Base-by-base conservation (phyloP, 768 basidiomycete genomes). In the Coprinellus micaceus region DNA sequence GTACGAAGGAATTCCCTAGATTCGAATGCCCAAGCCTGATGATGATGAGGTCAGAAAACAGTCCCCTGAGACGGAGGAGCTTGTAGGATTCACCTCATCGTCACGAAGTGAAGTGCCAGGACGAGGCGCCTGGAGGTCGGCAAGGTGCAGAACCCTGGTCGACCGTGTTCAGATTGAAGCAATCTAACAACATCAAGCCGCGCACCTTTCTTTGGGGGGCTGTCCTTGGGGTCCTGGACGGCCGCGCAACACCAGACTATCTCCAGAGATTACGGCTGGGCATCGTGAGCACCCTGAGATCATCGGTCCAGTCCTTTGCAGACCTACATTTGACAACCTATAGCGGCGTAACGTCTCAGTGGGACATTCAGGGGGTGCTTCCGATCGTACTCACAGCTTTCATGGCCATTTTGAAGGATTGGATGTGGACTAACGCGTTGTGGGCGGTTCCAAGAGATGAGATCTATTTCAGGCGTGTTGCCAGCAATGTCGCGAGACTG, bases 1-100 rank as follows among this genome's bases (percentile, higher is more conserved):
- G 85, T 75, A 41, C 97, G 88, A 33, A 98, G 77, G 72, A 88
- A 97, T 73, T 98, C 97, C 61, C 97, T 88, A 46, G 94, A 84
- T 67, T 95, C 91, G 69, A 88, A 97, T 2, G 96, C 90, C 85
- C 88, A 94, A 5, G 87, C 84, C 91, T 96, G 54, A 46, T n/a
- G 29, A 29, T 43, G 37, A 12, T 25, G 45, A 9, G 50, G 39
- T 53, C 43, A 55, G 24, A 37, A 33, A 36, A 12, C 24, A 6
- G 11, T 33, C 3, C 6, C 22, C 15, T 28, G 29, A 40, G 19
- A 4, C 21, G 17, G 43, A 2, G 36, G 39, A 45, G 45, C 53
- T 37, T 56, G 56, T 56, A 26, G 41, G 3, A 65, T 71, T 57
- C 59, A 87, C 94, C 80, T 98, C 97, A 68, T 98, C 97, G 58